Conservation (phyloP, 371 early-diverging fungal genomes). For the Apophysomyces sp. region DNA sequence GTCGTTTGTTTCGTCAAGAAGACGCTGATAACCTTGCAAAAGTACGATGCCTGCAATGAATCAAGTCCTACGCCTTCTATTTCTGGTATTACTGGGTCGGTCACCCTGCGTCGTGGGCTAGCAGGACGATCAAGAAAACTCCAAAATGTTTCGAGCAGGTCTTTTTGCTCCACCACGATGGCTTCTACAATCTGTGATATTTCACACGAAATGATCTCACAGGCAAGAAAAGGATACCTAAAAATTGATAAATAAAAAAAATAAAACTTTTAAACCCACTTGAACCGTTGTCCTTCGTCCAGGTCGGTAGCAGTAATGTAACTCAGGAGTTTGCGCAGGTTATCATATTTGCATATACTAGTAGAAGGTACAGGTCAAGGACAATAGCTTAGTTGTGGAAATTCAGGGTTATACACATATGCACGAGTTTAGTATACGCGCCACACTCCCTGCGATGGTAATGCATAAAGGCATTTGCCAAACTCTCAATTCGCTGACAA, state of each 20-base stretch:
- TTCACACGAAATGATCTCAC: constrained; percentile 87
- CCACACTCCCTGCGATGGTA: not conserved
- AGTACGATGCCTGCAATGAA: constrained; percentile 81
- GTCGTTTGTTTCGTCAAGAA: constrained; percentile 80
- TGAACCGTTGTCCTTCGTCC: constrained; percentile 71
- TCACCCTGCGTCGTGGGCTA: constrained; percentile 14
- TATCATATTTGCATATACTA: constrained; percentile 64
- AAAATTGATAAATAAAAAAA: not conserved
- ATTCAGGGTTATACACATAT: not conserved
- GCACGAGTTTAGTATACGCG: not conserved
- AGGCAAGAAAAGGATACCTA: constrained; percentile 81
- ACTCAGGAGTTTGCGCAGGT: constrained; percentile 57
- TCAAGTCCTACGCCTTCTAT: constrained; percentile 49
- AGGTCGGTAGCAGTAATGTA: constrained; percentile 64
- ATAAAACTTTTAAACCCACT: constrained; percentile 42
- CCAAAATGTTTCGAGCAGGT: constrained; percentile 78
- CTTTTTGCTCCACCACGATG: constrained; percentile 55
- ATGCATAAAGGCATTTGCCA: not conserved
- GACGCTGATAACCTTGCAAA: constrained; percentile 81
- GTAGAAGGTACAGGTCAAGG: constrained; percentile 4
- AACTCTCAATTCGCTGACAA: not conserved
- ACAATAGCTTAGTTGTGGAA: not conserved
- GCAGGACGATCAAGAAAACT: constrained; percentile 71
- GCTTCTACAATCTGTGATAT: constrained; percentile 81
- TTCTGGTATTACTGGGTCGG: not conserved